Conservation (phyloP, 129 eudicot species). For the Centrapalus pauciflorus region DNA sequence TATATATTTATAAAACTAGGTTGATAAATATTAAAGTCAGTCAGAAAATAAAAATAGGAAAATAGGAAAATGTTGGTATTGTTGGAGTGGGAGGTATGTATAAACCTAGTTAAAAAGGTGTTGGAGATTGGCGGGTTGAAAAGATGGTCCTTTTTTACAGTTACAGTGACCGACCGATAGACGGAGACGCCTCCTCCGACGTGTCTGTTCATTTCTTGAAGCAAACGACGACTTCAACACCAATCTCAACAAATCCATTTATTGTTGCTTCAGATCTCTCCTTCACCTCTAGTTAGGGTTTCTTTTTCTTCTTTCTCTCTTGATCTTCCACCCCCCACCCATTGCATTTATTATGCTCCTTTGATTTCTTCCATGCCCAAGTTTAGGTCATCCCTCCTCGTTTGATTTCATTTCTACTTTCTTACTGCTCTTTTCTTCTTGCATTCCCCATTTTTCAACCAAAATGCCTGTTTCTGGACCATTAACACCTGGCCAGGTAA, state of each 20-base stretch:
- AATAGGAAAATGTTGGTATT: too few species aligned
- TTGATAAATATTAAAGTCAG: too few species aligned
- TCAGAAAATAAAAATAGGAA: too few species aligned
- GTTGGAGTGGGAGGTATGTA: too few species aligned
- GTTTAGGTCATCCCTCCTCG: slow-evolving; percentile 6
- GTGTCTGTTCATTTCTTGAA: slow-evolving; percentile 27
- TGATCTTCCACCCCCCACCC: neutral
- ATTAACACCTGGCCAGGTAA: slow-evolving; percentile 76
- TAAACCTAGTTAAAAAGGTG: too few species aligned
- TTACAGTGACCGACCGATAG: too few species aligned
- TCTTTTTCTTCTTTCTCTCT: slow-evolving; percentile 13
- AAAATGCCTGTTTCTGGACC: slow-evolving; percentile 77
- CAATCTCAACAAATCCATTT: slow-evolving; percentile 19
- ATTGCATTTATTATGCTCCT: neutral
- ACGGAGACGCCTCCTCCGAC: slow-evolving; percentile 44
- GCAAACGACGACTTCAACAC: slow-evolving; percentile 45
- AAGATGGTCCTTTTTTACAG: too few species aligned
- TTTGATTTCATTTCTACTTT: slow-evolving; percentile 16
- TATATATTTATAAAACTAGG: too few species aligned
- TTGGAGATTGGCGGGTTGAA: slow-evolving; percentile 17
- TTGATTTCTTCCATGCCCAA: neutral
- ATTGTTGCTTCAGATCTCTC: slow-evolving; percentile 82
- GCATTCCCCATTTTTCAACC: slow-evolving; percentile 11
- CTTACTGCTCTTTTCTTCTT: slow-evolving; percentile 1
- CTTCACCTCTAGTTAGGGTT: slow-evolving; percentile 34